Evolutionary conservation across 1,284 basidiomycete genomes (phyloP).

Genomic region (Ceratobasidium theobromae): DNA sequence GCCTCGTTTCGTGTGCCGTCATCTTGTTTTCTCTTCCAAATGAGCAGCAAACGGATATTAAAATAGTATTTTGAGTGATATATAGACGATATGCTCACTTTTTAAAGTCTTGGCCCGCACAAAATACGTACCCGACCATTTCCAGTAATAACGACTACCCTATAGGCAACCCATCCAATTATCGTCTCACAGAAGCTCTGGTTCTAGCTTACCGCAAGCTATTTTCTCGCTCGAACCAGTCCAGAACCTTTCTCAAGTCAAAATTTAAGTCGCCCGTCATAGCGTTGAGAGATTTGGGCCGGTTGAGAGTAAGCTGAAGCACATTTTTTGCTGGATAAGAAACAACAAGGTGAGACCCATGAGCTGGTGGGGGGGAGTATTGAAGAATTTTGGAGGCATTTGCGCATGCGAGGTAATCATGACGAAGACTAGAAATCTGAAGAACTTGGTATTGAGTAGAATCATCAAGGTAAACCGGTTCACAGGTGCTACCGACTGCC

Average conservation of each 20-base stretch:
- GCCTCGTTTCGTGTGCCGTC: constrained; percentile 49
- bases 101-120: constrained; percentile 78
- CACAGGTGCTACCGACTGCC: no score
- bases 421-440: no score
- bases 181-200: background rate
- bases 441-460: no score
- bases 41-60: constrained; percentile 40
- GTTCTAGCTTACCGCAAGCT: constrained; percentile 59
- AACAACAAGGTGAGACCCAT: constrained; percentile 54
- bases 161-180: constrained; percentile 39
- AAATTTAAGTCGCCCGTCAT: constrained; percentile 53
- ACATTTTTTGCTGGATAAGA: constrained; percentile 66
- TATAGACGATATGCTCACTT: constrained; percentile 53
- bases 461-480: no score
- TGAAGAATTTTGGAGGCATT: background rate
- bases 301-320: constrained; percentile 71
- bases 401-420: constrained; percentile 25
- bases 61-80: background rate
- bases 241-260: constrained; percentile 60
- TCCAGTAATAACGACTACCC: constrained; percentile 78
- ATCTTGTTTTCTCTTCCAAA: constrained; percentile 57
- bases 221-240: constrained; percentile 78
- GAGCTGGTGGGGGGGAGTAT: background rate
- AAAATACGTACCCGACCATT: constrained; percentile 74
- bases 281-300: constrained; percentile 51